A percentile compares a stretch with the other conserved stretches of the same genome.
Conservation (phyloP, 306 rosid species). For the Prunus kanzakura region DNA sequence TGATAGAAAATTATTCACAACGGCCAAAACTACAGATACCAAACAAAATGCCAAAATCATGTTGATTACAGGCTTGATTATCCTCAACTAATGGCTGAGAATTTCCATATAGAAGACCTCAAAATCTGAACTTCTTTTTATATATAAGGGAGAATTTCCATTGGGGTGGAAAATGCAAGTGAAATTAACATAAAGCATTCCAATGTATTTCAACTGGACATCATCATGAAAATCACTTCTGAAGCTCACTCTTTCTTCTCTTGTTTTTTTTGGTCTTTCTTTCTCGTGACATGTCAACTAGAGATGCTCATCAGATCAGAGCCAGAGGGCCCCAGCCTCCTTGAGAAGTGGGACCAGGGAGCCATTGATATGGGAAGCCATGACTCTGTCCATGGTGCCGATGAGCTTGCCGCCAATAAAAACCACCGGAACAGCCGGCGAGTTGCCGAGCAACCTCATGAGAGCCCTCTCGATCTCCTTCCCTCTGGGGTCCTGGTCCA, state of each 20-base stretch:
- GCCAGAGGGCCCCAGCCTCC: conserved; percentile 98
- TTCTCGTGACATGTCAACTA: background rate
- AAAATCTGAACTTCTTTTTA: no score
- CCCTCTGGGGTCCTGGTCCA: conserved; percentile 79
- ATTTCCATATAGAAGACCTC: no score
- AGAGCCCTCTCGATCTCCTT: conserved; percentile 79
- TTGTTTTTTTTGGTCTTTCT: background rate
- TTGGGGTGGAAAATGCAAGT: background rate
- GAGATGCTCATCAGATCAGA: conserved; percentile 19
- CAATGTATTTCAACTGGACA: background rate
- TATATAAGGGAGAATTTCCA: background rate
- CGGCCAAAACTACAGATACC: no score
- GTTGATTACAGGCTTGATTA: background rate
- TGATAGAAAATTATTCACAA: no score
- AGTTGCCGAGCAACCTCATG: conserved; percentile 50
- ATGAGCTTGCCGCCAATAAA: conserved; percentile 84
- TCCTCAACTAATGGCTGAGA: no score
- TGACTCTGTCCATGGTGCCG: conserved; percentile 88
- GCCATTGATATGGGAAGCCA: conserved; percentile 91
- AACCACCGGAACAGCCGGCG: conserved; percentile 68
- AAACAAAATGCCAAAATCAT: background rate
- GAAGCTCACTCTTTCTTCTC: background rate
- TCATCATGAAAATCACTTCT: background rate
- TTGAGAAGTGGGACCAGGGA: conserved; percentile 89
- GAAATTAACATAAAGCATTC: background rate